Base-by-base conservation (phyloP, 2,329 filamentous ascomycete species). In the Fusarium decemcellulare region DNA sequence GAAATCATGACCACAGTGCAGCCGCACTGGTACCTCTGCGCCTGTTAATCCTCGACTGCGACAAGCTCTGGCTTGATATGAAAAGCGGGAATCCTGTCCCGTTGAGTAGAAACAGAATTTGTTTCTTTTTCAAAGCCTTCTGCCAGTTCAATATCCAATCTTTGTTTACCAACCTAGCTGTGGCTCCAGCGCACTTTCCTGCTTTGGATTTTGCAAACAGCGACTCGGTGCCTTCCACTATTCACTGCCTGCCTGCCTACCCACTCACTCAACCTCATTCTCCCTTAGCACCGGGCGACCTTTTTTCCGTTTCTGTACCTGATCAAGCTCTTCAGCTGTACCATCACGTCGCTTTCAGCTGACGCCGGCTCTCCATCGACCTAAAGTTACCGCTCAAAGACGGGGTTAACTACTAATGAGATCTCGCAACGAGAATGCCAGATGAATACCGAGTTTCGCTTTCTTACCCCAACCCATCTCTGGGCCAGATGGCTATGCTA, bases 401-500 rank as follows among this genome's bases (percentile, higher is more conserved):
- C 32, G 15, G 11, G 23, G 30, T 9, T 15, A 27, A 51, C 14
- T n/a, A 32, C 30, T 8, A n/a, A 36, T 12, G 36, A 42, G 23
- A 34, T n/a, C 27, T 42, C 42, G 8, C 42, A 14, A 18, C 27
- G 57, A 72, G 40, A 11, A 78, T 79, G 76, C 37, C 73, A 30
- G 67, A 70, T 56, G 72, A 76, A 42, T 74, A 75, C 39, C 71
- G 67, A 15, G 65, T 77, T 39, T 77, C 78, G 54, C 76, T 80
- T 44, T 73, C 75, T 39, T 81, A 81, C 60, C 77, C 76, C 23
- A 79, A 80, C 44, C 74, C 70, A 16, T 76, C 76, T 6, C 65
- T 78, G n/a, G 70, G 72, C 15, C 76, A 79, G 54, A 76, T 79
- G 68, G 72, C 68, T n/a, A 58, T 62, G 8, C 34, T 68, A 12